Conservation (phyloP, 2,329 filamentous ascomycete genomes). For the Chalaropsis ovoidea region DNA sequence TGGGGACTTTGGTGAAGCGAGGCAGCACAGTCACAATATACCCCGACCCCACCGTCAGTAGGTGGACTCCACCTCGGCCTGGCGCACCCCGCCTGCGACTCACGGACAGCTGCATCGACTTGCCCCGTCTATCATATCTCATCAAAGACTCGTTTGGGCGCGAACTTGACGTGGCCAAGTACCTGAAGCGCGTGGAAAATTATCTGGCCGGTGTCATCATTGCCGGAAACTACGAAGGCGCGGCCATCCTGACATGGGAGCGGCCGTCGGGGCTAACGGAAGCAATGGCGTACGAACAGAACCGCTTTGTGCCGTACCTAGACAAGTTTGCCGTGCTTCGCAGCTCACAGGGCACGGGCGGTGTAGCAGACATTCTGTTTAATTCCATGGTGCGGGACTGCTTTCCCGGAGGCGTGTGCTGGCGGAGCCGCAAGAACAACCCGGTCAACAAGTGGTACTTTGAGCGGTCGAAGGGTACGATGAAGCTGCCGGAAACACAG, state of each 20-base stretch:
- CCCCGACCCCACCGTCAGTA: conserved; percentile 55
- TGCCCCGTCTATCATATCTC: conserved; percentile 69
- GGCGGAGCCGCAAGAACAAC: conserved; percentile 81
- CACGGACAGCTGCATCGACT: conserved; percentile 70
- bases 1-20: conserved; percentile 75
- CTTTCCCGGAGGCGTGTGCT: conserved; percentile 81
- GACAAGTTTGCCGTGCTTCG: conserved; percentile 96
- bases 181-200: conserved; percentile 67
- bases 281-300: conserved; percentile 44
- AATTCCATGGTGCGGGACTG: conserved; percentile 87
- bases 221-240: conserved; percentile 92
- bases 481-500: conserved; percentile 68
- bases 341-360: conserved; percentile 76
- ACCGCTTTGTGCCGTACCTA: conserved; percentile 75
- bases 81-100: conserved; percentile 55
- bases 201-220: conserved; percentile 86
- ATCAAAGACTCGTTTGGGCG: conserved; percentile 91
- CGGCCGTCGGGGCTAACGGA: conserved; percentile 51
- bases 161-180: conserved; percentile 72
- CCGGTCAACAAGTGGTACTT: conserved; percentile 99
- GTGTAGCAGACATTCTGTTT: conserved; percentile 92
- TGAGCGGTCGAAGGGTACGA: conserved; percentile 72
- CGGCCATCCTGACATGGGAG: conserved; percentile 93
- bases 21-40: conserved; percentile 83
- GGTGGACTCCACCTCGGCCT: conserved; percentile 58